Base-by-base conservation (phyloP, 108 stramenopile genomes). In the Discostella pseudostelligera region DNA sequence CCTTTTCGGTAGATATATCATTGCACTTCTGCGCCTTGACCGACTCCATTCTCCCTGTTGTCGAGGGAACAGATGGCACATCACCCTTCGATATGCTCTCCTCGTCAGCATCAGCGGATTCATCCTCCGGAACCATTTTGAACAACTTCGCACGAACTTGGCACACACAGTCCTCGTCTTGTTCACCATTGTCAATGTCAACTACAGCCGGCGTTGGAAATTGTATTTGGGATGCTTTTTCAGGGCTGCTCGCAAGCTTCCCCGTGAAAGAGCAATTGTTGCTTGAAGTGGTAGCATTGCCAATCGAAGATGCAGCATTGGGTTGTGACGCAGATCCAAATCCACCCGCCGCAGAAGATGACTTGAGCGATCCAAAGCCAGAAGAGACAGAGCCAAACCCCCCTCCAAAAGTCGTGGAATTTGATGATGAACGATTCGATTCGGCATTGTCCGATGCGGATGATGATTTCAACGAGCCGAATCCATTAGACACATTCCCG, bases 101-200 rank as follows among this genome's bases (percentile, higher is more conserved):
- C 35, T 62, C 39, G 40, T 45, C 40, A 39, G 40, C 29, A 4
- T 64, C 56, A 13, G 56, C 65, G 10, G 21, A 48, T 36, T 69
- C 68, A 3, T 60, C 70, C 24, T 70, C 76, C 22, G 60, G 66
- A 35, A 59, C 57, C 76, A 81, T 68, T 56, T 82, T 76, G 59
- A 79, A 85, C 21, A 83, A 69, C 47, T 87, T 90, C 40, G 83
- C 83, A 46, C 84, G 72, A n/a, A 73, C 64, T 55, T 83, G 67
- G 49, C 78, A 84, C 1, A 87, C 16, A 39, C 59, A 64, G 40
- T 84, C 59, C 57, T 87, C 84, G 55, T 82, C 74, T 65, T 87
- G 79, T 71, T 90, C 88, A 28, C 88, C 88, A 51, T 85, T 90
- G 1, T 70, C 42, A 7, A 43, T 36, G 16, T 55, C 64, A 0